These are phyloP conservation scores for Colletotrichum sp. DNA, from an alignment of 2,329 filamentous ascomycete species.

Conservation along the genomic window DNA sequence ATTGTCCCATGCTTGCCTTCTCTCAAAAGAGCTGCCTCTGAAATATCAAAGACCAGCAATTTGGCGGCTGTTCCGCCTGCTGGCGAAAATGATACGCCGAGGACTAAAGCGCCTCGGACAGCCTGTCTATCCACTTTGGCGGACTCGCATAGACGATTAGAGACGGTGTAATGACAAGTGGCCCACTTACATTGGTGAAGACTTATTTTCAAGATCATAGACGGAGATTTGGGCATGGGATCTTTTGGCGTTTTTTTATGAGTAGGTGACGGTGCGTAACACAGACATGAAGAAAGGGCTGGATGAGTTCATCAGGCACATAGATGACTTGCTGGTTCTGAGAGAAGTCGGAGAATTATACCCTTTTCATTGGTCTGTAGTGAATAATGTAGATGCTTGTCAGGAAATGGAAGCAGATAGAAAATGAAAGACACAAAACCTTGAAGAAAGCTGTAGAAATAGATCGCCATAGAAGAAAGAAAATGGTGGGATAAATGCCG, in stretches of 20 bases:
- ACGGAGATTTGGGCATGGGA: not conserved
- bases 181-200: not conserved
- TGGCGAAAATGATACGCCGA: constrained; percentile 34
- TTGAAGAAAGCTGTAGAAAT: not conserved
- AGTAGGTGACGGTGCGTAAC: not conserved
- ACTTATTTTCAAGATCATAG: not conserved
- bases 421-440: not conserved
- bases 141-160: constrained; percentile 43
- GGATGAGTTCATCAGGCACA: not conserved
- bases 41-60: constrained; percentile 55
- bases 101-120: constrained; percentile 43
- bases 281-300: not conserved
- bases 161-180: constrained; percentile 35
- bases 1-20: constrained; percentile 42
- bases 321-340: not conserved
- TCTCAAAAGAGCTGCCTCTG: constrained; percentile 56
- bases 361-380: not conserved
- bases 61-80: constrained; percentile 41
- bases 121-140: constrained; percentile 41
- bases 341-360: not conserved
- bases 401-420: not conserved
- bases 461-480: not conserved
- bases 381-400: not conserved
- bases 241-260: not conserved
- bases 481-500: not conserved